Evolutionary conservation across 75 land plant genomes (phyloP).

Genomic region (Picea glauca): DNA sequence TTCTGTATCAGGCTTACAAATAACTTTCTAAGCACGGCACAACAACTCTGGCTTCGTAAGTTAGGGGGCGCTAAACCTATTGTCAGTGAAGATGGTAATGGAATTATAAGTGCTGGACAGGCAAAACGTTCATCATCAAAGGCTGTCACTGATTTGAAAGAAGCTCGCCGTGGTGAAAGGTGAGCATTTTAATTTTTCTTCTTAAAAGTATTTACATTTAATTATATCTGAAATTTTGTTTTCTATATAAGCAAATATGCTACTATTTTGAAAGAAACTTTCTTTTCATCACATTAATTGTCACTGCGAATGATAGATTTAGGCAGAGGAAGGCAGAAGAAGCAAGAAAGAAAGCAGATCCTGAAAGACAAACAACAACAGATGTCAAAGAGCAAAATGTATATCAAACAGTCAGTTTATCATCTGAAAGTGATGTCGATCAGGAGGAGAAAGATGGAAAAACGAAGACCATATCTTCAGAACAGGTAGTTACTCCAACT

Average conservation of each 20-base stretch:
- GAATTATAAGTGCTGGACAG: conserved; percentile 89
- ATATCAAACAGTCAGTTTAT: conserved; percentile 25
- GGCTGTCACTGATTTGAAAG: conserved; percentile 18
- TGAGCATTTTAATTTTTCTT: conserved; percentile 4
- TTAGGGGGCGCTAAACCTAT: conserved; percentile 88
- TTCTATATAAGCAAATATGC: neutral
- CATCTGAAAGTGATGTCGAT: conserved; percentile 42
- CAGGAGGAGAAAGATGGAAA: conserved; percentile 38
- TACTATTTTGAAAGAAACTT: neutral
- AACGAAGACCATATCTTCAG: conserved; percentile 15
- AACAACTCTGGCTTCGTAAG: conserved; percentile 90
- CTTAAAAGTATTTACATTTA: neutral
- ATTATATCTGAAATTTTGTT: conserved; percentile 5
- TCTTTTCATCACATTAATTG: neutral
- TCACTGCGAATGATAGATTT: conserved; percentile 40
- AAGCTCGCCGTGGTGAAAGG: conserved; percentile 72
- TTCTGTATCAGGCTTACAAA: conserved; percentile 76
- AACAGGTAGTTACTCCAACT: conserved; percentile 13
- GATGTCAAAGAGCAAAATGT: conserved; percentile 20
- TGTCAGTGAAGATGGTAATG: conserved; percentile 62
- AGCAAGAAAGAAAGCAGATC: conserved; percentile 48
- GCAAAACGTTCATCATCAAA: conserved; percentile 70
- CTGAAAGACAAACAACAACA: conserved; percentile 32
- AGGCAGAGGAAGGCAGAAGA: conserved; percentile 73
- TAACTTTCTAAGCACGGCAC: conserved; percentile 92